Conservation (phyloP, 179 eudicot genomes). For the Beta lomatogona region DNA sequence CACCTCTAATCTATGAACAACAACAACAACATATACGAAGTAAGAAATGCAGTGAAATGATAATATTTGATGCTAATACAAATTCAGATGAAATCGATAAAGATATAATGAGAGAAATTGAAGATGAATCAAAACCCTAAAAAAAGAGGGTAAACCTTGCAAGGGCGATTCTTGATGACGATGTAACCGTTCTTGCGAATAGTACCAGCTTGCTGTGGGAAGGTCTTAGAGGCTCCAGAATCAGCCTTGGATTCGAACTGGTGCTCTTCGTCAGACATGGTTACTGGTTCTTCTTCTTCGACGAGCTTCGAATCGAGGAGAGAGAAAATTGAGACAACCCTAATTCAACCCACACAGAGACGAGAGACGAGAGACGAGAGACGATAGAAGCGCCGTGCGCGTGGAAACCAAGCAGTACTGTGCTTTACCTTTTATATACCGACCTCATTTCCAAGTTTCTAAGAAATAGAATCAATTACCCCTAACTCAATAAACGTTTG, state of each 20-base stretch:
- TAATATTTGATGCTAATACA: background rate
- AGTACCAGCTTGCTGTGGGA: slow-evolving; percentile 49
- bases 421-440: background rate
- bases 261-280: slow-evolving; percentile 50
- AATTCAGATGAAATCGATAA: no score
- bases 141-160: slow-evolving; percentile 30
- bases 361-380: background rate
- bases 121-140: background rate
- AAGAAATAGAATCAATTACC: no score
- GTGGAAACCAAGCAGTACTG: background rate
- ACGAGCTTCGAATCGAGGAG: background rate
- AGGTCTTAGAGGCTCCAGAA: slow-evolving; percentile 49
- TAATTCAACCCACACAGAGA: background rate
- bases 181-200: slow-evolving; percentile 44
- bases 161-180: slow-evolving; percentile 45
- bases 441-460: no score
- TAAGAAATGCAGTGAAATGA: background rate
- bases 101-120: background rate
- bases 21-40: background rate
- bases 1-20: no score
- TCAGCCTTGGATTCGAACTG: slow-evolving; percentile 50
- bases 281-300: background rate
- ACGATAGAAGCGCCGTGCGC: background rate
- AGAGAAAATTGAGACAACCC: background rate
- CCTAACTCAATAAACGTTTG: no score